These are phyloP conservation scores for Sugiyamaella grinbergsii DNA, from an alignment of 1,139 yeast species.

Conservation along the genomic window DNA sequence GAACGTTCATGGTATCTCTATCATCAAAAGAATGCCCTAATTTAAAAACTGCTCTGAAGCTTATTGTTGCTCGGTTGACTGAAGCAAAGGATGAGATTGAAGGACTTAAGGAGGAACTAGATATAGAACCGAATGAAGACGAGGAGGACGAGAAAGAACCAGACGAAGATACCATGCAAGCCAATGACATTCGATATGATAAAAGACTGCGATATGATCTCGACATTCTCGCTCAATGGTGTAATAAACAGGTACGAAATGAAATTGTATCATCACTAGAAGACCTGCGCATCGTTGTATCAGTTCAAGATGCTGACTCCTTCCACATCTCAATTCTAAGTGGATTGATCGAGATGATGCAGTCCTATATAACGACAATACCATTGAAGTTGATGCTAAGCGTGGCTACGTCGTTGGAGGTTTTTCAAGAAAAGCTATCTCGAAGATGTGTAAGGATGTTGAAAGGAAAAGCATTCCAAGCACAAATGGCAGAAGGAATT, in stretches of 20 bases:
- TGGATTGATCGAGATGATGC: conserved; percentile 52
- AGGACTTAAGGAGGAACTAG: neutral
- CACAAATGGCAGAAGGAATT: conserved; percentile 31
- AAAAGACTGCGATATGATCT: conserved; percentile 54
- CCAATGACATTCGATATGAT: conserved; percentile 35
- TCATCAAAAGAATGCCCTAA: conserved; percentile 43
- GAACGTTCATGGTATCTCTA: conserved; percentile 35
- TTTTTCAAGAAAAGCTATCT: conserved; percentile 49
- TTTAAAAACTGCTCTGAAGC: conserved; percentile 43
- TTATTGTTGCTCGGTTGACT: conserved; percentile 41
- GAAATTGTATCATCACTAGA: conserved; percentile 25
- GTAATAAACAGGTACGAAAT: conserved; percentile 31
- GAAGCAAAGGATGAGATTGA: conserved; percentile 34
- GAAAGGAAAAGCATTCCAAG: conserved; percentile 34
- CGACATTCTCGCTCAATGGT: conserved; percentile 56
- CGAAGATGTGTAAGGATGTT: conserved; percentile 37
- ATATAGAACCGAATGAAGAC: conserved; percentile 15
- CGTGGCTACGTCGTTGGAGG: conserved; percentile 52
- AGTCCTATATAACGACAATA: conserved; percentile 41
- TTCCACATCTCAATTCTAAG: conserved; percentile 55
- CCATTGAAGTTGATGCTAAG: conserved; percentile 57
- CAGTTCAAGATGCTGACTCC: conserved; percentile 68
- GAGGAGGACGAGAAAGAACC: conserved; percentile 23
- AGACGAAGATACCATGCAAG: conserved; percentile 20
- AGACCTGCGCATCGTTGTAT: conserved; percentile 45